A percentile compares a stretch with the other conserved stretches of the same genome.
Conservation (phyloP, 78 protist species). For the Cavenderia fasciculata region DNA sequence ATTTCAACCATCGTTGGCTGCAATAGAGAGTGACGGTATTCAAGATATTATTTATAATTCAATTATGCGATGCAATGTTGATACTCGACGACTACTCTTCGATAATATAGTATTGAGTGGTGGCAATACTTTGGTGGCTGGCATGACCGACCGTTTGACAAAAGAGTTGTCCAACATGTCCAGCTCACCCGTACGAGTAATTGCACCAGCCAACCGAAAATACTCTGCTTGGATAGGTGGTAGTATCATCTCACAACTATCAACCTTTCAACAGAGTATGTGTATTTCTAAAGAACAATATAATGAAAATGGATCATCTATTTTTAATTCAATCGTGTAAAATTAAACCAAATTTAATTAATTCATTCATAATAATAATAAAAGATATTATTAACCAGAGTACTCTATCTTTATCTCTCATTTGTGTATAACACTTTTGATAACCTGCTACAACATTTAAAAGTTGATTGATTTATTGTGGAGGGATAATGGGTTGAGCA, state of each 20-base stretch:
- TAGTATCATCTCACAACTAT: slow-evolving; percentile 81
- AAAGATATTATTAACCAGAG: too few relatives aligned
- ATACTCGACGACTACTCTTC: slow-evolving; percentile 68
- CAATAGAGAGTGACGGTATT: too few relatives aligned
- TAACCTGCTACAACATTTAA: too few relatives aligned
- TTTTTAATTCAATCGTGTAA: too few relatives aligned
- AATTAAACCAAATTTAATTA: too few relatives aligned
- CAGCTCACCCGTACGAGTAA: slow-evolving; percentile 72
- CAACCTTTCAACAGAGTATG: slow-evolving; percentile 80
- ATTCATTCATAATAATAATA: too few relatives aligned
- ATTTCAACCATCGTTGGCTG: too few relatives aligned
- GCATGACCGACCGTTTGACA: slow-evolving; percentile 66
- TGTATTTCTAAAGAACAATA: slow-evolving; percentile 86
- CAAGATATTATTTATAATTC: too few relatives aligned
- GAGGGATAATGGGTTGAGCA: too few relatives aligned
- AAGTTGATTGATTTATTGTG: too few relatives aligned
- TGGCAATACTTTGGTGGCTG: slow-evolving; percentile 84
- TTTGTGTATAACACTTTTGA: too few relatives aligned
- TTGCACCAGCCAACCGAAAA: slow-evolving; percentile 88
- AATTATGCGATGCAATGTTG: slow-evolving; percentile 71
- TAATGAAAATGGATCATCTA: slow-evolving; percentile 75
- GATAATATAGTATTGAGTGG: slow-evolving; percentile 89
- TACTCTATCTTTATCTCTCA: too few relatives aligned
- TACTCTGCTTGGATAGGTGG: slow-evolving; percentile 91
- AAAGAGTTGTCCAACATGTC: slow-evolving; percentile 53